Evolutionary conservation across 352 stramenopile species (phyloP).

Genomic region (Pythium guiyangense): DNA sequence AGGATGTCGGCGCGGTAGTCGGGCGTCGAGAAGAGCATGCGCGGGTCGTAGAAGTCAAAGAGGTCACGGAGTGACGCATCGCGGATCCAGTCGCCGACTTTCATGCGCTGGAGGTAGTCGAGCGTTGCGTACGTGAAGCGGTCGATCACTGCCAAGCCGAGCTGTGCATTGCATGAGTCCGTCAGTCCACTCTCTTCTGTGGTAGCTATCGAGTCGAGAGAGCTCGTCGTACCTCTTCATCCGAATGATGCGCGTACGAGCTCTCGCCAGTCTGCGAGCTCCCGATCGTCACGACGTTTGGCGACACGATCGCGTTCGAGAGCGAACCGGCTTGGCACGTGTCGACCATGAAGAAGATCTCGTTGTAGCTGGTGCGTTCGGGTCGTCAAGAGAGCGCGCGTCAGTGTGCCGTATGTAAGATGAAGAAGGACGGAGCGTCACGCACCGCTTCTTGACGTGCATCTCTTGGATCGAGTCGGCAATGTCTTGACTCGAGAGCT

Average conservation of each 20-base stretch:
- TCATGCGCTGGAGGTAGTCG: constrained; percentile 85
- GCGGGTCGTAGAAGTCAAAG: constrained; percentile 82
- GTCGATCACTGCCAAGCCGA: constrained; percentile 86
- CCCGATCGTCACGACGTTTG: constrained; percentile 92
- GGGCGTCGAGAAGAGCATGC: constrained; percentile 77
- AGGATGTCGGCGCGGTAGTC: constrained; percentile 77
- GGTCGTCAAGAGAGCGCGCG: neutral
- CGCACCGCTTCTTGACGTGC: constrained; percentile 86
- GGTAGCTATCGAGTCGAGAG: neutral
- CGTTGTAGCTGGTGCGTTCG: constrained; percentile 70
- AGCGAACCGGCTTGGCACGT: constrained; percentile 96
- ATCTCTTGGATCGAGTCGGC: constrained; percentile 92
- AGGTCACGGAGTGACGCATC: constrained; percentile 62
- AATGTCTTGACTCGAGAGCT: constrained; percentile 94
- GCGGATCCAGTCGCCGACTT: constrained; percentile 67
- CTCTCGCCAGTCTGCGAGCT: constrained; percentile 91
- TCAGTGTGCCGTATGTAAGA: neutral
- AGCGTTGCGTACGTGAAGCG: constrained; percentile 88
- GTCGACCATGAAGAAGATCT: constrained; percentile 97
- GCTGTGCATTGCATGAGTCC: constrained; percentile 17
- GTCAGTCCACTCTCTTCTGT: neutral
- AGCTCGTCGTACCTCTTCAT: constrained; percentile 44
- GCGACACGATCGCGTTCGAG: constrained; percentile 75
- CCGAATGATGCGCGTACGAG: constrained; percentile 92
- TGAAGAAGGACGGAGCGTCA: neutral